A percentile compares a stretch with the other conserved stretches of the same genome.
phyloP scores from a whole-genome alignment of 2,329 filamentous ascomycete species.

The Arthrobotrys entomopaga region DNA sequence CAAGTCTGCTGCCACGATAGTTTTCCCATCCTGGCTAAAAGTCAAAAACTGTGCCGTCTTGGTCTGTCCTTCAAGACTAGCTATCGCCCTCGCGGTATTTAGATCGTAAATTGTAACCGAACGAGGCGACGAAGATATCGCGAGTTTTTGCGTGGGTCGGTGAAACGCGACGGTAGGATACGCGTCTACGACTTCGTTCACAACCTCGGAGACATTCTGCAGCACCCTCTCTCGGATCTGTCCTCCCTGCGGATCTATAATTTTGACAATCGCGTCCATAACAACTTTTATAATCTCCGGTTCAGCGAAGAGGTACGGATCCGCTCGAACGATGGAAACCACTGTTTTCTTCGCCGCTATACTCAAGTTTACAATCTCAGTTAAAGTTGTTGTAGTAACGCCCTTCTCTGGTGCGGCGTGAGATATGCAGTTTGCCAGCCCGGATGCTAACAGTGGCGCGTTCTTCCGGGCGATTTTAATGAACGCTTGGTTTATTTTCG shows the following conservation, averaged over 20 bases:
- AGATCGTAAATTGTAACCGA: conserved; percentile 57
- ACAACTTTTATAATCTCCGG: conserved; percentile 56
- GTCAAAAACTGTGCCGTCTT: conserved; percentile 55
- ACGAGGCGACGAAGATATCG: conserved; percentile 55
- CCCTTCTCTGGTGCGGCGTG: conserved; percentile 51
- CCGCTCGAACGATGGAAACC: conserved; percentile 53
- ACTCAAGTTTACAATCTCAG: conserved; percentile 53
- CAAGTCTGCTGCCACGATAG: conserved; percentile 55
- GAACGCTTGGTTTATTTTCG: conserved; percentile 50
- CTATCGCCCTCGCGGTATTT: conserved; percentile 49
- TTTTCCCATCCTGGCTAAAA: conserved; percentile 56
- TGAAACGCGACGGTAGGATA: conserved; percentile 58
- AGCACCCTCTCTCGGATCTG: conserved; percentile 57
- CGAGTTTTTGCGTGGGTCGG: conserved; percentile 57
- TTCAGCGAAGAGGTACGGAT: conserved; percentile 55
- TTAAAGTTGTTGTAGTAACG: conserved; percentile 47
- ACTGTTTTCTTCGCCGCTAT: conserved; percentile 57
- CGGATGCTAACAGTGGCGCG: conserved; percentile 57
- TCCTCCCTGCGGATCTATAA: conserved; percentile 56
- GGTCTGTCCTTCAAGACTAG: conserved; percentile 56
- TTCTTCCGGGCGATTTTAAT: conserved; percentile 57
- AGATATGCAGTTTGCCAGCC: conserved; percentile 57
- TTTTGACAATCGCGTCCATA: conserved; percentile 57
- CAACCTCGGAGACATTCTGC: conserved; percentile 56
- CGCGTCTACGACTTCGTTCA: conserved; percentile 57